phyloP scores from a whole-genome alignment of 768 basidiomycete species.

The Hemileccinum impolitum region DNA sequence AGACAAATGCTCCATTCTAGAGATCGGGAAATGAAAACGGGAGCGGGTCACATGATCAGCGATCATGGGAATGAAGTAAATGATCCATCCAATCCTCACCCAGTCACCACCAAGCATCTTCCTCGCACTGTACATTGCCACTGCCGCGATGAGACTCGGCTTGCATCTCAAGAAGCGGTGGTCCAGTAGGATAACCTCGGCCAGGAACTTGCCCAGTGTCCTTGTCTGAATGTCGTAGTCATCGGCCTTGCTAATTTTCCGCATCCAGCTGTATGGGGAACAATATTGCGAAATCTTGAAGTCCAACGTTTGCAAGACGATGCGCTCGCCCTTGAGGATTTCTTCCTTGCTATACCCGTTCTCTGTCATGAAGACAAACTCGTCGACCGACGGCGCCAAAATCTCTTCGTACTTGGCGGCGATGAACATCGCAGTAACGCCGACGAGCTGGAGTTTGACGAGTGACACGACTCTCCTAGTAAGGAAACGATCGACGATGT shows the following conservation, averaged over 20 bases:
- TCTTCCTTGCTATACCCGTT: slow-evolving; percentile 92
- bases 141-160: slow-evolving; percentile 90
- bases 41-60: slow-evolving; percentile 35
- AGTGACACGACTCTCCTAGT: slow-evolving; percentile 84
- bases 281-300: slow-evolving; percentile 97
- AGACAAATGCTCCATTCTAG: slow-evolving; percentile 88
- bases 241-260: slow-evolving; percentile 97
- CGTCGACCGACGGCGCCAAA: slow-evolving; percentile 93
- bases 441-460: slow-evolving; percentile 92
- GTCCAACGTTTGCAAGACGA: slow-evolving; percentile 91
- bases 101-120: slow-evolving; percentile 93
- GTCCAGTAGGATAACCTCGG: slow-evolving; percentile 93
- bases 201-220: slow-evolving; percentile 95
- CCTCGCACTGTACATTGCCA: slow-evolving; percentile 96
- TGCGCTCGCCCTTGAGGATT: slow-evolving; percentile 96
- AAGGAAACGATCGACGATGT: slow-evolving; percentile 92
- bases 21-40: slow-evolving; percentile 23
- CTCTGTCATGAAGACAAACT: slow-evolving; percentile 98
- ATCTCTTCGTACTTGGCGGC: slow-evolving; percentile 99
- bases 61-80: neutral
- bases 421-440: slow-evolving; percentile 98
- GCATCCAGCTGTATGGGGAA: slow-evolving; percentile 99
- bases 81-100: slow-evolving; percentile 56
- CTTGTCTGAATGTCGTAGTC: slow-evolving; percentile 98
- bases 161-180: slow-evolving; percentile 90